Evolutionary conservation across 352 stramenopile species (phyloP).

Genomic region (Phytopythium boreale): DNA sequence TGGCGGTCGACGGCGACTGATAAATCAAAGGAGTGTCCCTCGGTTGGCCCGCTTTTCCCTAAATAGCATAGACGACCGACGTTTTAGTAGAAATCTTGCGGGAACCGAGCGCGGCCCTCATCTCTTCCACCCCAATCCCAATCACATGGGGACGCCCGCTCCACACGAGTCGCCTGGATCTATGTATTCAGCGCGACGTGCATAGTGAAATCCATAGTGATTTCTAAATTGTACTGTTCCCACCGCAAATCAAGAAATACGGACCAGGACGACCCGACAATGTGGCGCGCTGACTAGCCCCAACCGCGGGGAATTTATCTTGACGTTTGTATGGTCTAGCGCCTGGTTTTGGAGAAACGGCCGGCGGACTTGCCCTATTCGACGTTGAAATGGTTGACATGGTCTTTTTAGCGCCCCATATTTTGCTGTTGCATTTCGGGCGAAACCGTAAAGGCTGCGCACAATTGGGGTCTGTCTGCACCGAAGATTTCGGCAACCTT

Average conservation of each 20-base stretch:
- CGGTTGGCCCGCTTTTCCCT: not conserved
- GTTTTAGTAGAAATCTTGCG: not conserved
- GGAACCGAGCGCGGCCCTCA: not conserved
- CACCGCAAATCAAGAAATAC: not conserved
- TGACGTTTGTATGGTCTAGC: not conserved
- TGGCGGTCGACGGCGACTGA: not conserved
- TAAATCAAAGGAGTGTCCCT: not conserved
- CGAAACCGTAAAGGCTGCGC: not conserved
- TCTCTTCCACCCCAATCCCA: conserved; percentile 4
- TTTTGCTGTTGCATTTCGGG: no score
- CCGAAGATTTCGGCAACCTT: no score
- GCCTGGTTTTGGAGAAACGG: conserved; percentile 9
- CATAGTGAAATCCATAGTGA: not conserved
- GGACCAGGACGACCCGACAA: conserved; percentile 1
- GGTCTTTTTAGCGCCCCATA: not conserved
- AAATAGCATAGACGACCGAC: not conserved
- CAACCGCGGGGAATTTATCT: conserved; percentile 3
- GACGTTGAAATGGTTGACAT: not conserved
- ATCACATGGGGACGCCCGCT: no score
- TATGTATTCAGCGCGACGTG: not conserved
- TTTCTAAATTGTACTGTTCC: not conserved
- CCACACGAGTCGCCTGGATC: not conserved
- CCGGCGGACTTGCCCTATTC: not conserved
- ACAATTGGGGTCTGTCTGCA: not conserved
- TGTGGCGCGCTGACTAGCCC: conserved; percentile 3